Base-by-base conservation (phyloP, 2,329 filamentous ascomycete species). In the Aureobasidium namibiae region DNA sequence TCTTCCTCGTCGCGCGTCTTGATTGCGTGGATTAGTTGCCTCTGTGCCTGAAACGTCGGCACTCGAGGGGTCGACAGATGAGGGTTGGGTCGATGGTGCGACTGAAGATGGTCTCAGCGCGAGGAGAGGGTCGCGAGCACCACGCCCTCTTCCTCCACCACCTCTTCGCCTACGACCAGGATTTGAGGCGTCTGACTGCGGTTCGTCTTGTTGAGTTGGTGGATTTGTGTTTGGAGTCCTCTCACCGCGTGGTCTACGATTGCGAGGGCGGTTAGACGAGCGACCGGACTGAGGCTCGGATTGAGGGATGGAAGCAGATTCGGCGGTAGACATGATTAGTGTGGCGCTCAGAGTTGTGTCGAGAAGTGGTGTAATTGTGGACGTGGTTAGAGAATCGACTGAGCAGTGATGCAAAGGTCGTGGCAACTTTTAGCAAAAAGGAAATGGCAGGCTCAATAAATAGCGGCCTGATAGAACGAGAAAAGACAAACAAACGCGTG, bases 81-180 rank as follows among this genome's bases (percentile, higher is more conserved):
- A 49, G 18, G 31, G 9, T 41, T 58, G 54, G 21, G 42, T 33
- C 18, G 56, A 60, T 26, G 70, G 69, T 36, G 67, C 66, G 26
- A 72, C 64, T 23, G 69, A 68, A 10, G 70, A 64, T 11, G 70
- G 70, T 46, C 69, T 63, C 48, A 72, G 65, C 6, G 48, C 57
- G n/a, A 72, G 61, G 6, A 67, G 62, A 29, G 64, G 52, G 49
- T 65, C 63, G n/a, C 62, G 53, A 42, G 65, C 65, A 18, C 64
- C 63, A 23, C 67, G 64, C 10, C 62, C 63, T 23, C 63, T 60
- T 13, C 68, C 67, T 58, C 69, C 61, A 14, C 67, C 68, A 56
- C 69, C 61, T 58, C 67, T 62, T 18, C 65, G 60, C 52, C 66
- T 61, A 10, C 45, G 42, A 18, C 31, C 39, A 21, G 46, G 49